Conservation (phyloP, 495 filamentous ascomycete species). For the Podospora pseudopauciseta region DNA sequence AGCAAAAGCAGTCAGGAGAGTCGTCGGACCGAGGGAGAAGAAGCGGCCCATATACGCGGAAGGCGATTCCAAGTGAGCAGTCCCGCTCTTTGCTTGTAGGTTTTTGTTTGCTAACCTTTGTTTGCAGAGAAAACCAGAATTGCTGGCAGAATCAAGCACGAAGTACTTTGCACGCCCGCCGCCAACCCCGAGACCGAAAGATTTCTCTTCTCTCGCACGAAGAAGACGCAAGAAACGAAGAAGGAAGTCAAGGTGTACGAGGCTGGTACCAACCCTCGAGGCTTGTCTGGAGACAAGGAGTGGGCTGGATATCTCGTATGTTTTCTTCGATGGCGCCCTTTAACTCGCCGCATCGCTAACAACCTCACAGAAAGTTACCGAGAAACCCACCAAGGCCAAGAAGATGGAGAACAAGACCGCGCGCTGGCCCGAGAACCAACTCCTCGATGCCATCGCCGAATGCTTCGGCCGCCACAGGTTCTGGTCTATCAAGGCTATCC, state of each 20-base stretch:
- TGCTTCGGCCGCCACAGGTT: conserved; percentile 81
- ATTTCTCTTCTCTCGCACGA: conserved; percentile 57
- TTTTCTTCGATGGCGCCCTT: conserved; percentile 2
- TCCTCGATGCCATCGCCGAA: conserved; percentile 75
- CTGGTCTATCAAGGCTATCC: conserved; percentile 84
- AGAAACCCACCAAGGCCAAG: conserved; percentile 48
- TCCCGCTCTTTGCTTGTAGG: conserved; percentile 3
- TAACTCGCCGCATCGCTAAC: neutral
- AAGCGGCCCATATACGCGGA: conserved; percentile 66
- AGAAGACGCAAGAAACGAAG: conserved; percentile 63
- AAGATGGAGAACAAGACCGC: conserved; percentile 74
- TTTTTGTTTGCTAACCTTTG: conserved; percentile 7
- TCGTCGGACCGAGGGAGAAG: conserved; percentile 45
- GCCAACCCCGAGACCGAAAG: conserved; percentile 67
- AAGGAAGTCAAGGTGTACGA: conserved; percentile 46
- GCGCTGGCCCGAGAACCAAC: conserved; percentile 80
- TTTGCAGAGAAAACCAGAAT: conserved; percentile 65
- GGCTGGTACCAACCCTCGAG: conserved; percentile 27
- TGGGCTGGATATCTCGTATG: conserved; percentile 59
- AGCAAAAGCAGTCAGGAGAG: conserved; percentile 32
- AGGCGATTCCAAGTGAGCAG: conserved; percentile 75
- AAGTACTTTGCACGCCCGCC: conserved; percentile 72
- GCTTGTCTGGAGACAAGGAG: conserved; percentile 41
- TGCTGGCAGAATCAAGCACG: conserved; percentile 66
- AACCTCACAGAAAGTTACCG: conserved; percentile 41